phyloP scores from a whole-genome alignment of 176 grass and related monocot species.

The Phyllostachys edulis region DNA sequence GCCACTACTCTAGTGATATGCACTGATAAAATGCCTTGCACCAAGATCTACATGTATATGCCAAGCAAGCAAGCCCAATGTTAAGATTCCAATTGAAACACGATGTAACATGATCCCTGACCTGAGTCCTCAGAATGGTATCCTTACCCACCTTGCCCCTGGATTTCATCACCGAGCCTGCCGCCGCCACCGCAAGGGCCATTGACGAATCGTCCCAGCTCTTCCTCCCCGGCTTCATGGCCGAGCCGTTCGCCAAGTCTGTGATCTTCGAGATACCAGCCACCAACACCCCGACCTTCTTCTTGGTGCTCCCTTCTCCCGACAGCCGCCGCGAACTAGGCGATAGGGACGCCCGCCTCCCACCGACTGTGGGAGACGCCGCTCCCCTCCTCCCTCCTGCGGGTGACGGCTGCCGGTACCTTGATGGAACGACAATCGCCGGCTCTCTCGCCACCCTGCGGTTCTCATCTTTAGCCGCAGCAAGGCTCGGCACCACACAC shows the following conservation, averaged over 20 bases:
- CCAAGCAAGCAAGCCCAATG: background rate
- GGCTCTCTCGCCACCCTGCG: conserved; percentile 56
- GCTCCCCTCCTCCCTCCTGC: conserved; percentile 41
- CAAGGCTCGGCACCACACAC: conserved; percentile 77
- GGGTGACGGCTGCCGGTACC: conserved; percentile 80
- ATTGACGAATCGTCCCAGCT: conserved; percentile 81
- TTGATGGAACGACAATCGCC: conserved; percentile 73
- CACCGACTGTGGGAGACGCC: conserved; percentile 44
- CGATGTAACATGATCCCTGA: conserved; percentile 25
- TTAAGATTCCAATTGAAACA: background rate
- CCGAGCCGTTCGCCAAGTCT: conserved; percentile 56
- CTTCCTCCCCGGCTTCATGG: conserved; percentile 65
- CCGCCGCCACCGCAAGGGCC: background rate
- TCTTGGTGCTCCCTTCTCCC: conserved; percentile 60
- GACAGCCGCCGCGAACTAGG: conserved; percentile 44
- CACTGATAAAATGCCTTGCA: background rate
- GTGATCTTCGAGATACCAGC: conserved; percentile 77
- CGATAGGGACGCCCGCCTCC: conserved; percentile 60
- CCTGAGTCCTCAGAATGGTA: conserved; percentile 78
- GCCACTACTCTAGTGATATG: background rate
- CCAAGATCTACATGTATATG: background rate
- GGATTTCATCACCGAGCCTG: conserved; percentile 35
- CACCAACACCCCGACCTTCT: conserved; percentile 65
- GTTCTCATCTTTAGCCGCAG: conserved; percentile 77
- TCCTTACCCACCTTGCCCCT: conserved; percentile 57